Percentiles rank a stretch among this genome's conserved stretches.
phyloP scores from a whole-genome alignment of 2,329 filamentous ascomycete species.

The Colletotrichum brevisporum region DNA sequence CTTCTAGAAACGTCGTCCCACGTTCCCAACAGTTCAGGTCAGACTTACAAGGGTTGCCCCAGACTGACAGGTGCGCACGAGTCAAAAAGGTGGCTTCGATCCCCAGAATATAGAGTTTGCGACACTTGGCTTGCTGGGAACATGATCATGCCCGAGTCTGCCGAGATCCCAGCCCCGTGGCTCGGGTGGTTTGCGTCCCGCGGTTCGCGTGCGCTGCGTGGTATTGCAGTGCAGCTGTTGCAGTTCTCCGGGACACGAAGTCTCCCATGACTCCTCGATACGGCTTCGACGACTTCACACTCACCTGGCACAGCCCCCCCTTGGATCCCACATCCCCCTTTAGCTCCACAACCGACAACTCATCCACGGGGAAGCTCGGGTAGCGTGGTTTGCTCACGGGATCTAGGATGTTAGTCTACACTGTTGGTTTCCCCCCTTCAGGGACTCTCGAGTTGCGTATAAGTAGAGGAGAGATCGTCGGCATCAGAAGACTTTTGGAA shows the following conservation, averaged over 20 bases:
- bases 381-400: not conserved
- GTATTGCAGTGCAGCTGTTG: not conserved
- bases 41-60: conserved; percentile 5
- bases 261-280: not conserved
- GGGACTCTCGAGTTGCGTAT: conserved; percentile 9
- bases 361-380: not conserved
- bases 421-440: not conserved
- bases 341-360: conserved; percentile 12
- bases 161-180: conserved; percentile 14
- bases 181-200: not conserved
- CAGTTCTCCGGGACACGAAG: not conserved
- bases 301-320: conserved; percentile 18
- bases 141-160: conserved; percentile 18
- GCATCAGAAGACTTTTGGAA: too few species aligned
- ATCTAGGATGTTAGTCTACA: not conserved
- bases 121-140: not conserved
- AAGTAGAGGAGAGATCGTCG: conserved; percentile 17
- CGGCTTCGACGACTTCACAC: conserved; percentile 1
- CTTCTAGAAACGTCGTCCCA: conserved; percentile 5
- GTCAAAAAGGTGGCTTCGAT: conserved; percentile 20
- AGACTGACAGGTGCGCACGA: conserved; percentile 7
- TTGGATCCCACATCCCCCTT: not conserved
- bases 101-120: conserved; percentile 23
- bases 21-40: not conserved
- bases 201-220: not conserved